Percentiles rank a stretch among this genome's conserved stretches.
These are phyloP conservation scores for Phyllosticta paracitricarpa DNA, from an alignment of 2,329 filamentous ascomycete species.

Conservation along the genomic window DNA sequence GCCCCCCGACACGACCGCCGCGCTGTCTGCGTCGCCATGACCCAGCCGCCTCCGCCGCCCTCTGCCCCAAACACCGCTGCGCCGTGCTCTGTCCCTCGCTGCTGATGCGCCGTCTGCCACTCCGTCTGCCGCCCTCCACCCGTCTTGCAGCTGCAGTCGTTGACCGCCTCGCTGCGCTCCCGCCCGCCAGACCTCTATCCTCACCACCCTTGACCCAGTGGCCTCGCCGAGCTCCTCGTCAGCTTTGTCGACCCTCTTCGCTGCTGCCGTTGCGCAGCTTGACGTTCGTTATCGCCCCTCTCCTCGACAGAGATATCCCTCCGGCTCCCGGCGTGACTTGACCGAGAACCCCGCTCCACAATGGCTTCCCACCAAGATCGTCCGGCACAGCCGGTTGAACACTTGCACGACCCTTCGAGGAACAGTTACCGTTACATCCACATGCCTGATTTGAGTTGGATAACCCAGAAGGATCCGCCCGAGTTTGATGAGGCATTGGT, in stretches of 20 bases:
- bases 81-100: neutral
- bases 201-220: neutral
- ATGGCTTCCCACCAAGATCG: slow-evolving; percentile 3
- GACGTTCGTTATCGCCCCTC: neutral
- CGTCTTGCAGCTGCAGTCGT: neutral
- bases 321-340: slow-evolving; percentile 1
- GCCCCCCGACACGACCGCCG: neutral
- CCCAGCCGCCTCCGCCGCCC: neutral
- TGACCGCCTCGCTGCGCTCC: neutral
- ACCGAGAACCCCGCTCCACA: neutral
- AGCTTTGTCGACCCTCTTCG: neutral
- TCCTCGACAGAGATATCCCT: slow-evolving; percentile 2
- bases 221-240: neutral
- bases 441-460: slow-evolving; percentile 7
- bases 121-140: neutral
- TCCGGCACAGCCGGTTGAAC: slow-evolving; percentile 1
- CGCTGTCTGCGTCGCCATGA: neutral
- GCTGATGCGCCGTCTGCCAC: neutral
- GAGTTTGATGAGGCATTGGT: slow-evolving; percentile 10
- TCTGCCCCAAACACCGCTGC: neutral
- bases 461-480: slow-evolving; percentile 5
- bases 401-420: slow-evolving; percentile 7
- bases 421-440: slow-evolving; percentile 7
- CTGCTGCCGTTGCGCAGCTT: neutral
- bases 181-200: neutral